Base-by-base conservation (phyloP, 1,284 basidiomycete species). In the Phaffia rhodozyma region DNA sequence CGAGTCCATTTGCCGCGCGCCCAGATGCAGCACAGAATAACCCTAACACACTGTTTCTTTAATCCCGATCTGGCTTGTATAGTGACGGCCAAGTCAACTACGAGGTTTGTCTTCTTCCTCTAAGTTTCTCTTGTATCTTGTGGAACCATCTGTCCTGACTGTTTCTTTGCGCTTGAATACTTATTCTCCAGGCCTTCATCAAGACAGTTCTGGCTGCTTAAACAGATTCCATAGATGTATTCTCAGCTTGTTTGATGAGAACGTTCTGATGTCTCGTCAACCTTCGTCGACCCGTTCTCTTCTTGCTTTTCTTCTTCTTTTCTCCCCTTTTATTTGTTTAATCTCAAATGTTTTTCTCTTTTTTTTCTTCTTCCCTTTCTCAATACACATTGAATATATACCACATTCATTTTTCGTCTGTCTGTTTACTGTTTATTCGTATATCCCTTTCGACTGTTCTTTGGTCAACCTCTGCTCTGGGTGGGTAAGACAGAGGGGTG, bases 21-120 rank as follows among this genome's bases (percentile, higher is more conserved):
- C 43, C 23, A 9, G 27, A n/a, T 23, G 5, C 25, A 16, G 5
- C 20, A 2, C 21, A 30, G 3, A 13, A 32, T 20, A 55, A 27
- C 9, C 54, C 61, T 50, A 32, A 56, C 60, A 20, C 7, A 18
- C 18, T 1, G 3, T 55, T 13, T 23, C 29, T 16, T 3, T 50
- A 13, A 29, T 9, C n/a, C 3, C 23, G 55, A 29, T 11, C 7
- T 27, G 6, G 5, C 47, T 23, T 38, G 1, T 32, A 5, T 23
- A 60, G 58, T 7, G 63, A 65, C 27, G 63, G 63, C 20, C 63
- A 65, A 59, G 63, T 65, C 54, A 65, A 65, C 59, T 65, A 65
- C 55, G 63, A 65, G 59, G 63, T 65, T 48, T 21, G 63, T 65
- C 18, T 48, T n/a, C 25, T 6, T 16, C 48, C 38, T 29, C 38